Evolutionary conservation across 2,329 filamentous ascomycete species (phyloP), one percentile per base, ranked within the genome.

Genomic region (Sporothrix brasiliensis): DNA sequence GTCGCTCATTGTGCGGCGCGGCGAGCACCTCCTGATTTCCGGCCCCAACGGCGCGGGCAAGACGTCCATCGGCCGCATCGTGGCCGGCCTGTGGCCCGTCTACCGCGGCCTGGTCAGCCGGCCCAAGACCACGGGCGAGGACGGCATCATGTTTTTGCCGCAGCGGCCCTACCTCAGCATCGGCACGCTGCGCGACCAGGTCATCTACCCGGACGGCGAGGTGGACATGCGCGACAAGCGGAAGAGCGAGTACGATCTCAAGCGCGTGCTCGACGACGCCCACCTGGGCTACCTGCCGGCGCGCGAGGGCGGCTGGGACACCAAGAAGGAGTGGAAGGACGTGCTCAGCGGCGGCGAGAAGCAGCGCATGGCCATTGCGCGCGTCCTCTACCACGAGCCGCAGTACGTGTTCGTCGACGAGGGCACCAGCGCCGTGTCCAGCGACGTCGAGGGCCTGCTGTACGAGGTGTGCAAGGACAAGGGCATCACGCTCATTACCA

Each of bases 61-160:
- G 83, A 94, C 88, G 72, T 91, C 94, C 19, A 93, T 99, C 66
- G 84, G 93, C 4, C 90, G 95, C 65, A 88, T 98, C 41, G 88
- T 97, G 9, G 93, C 94, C 0, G 95, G 95, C 0, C 84, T 99
- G 11, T 99, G 96, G 95, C 96, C 95, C 0, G 91, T 96, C 0
- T 99, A 98, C 78, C 91, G 95, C 58, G 95, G 95, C 2, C 85
- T 99, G 2, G 92, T 97, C 21, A 96, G 92, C 71, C 89, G 94
- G 1, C 94, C 95, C 2, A 92, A 95, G 77, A 86, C 83, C 52
- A 87, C 88, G 54, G 93, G 93, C 52, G 86, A 90, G 73, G 94
- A 98, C 74, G 95, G 95, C 71, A 97, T 99, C 81, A 98, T 99
- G 94, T 98, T 99, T 81, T 86, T 99, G 13, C 95, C 95, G 0